Conservation (phyloP, 2,329 filamentous ascomycete species). For the Geosmithia putterillii region DNA sequence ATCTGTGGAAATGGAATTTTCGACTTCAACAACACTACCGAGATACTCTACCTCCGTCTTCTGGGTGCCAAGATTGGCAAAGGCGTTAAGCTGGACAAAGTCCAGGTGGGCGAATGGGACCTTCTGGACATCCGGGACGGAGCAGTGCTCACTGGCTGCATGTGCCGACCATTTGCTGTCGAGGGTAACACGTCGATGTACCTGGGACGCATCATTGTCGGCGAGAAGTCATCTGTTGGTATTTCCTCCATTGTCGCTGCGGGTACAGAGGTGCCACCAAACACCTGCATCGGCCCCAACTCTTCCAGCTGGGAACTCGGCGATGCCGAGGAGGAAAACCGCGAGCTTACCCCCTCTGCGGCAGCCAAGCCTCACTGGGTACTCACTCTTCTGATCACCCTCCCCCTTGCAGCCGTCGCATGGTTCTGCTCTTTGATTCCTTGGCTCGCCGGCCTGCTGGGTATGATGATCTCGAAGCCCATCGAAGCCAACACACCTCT, state of each 20-base stretch:
- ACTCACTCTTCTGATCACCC: slow-evolving; percentile 25
- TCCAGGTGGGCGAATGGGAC: slow-evolving; percentile 41
- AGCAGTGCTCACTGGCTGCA: slow-evolving; percentile 32
- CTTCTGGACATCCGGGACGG: slow-evolving; percentile 40
- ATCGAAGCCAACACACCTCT: slow-evolving; percentile 18
- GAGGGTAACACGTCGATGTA: slow-evolving; percentile 48
- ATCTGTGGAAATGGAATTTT: slow-evolving; percentile 36
- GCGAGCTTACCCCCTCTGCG: slow-evolving; percentile 24
- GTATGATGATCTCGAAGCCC: slow-evolving; percentile 28
- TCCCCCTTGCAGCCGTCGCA: slow-evolving; percentile 25
- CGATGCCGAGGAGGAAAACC: slow-evolving; percentile 33
- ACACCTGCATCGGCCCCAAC: slow-evolving; percentile 41
- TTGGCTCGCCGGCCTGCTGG: slow-evolving; percentile 29
- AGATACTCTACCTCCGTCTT: slow-evolving; percentile 33
- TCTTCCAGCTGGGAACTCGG: slow-evolving; percentile 43
- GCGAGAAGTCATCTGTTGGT: slow-evolving; percentile 32
- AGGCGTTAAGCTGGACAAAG: slow-evolving; percentile 32
- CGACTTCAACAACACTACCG: slow-evolving; percentile 21
- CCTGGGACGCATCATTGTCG: slow-evolving; percentile 36
- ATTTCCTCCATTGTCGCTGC: slow-evolving; percentile 35
- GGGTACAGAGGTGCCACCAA: slow-evolving; percentile 31
- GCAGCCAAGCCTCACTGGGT: slow-evolving; percentile 31
- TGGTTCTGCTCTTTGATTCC: slow-evolving; percentile 31
- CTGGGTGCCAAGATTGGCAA: slow-evolving; percentile 40
- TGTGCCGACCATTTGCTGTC: slow-evolving; percentile 37